phyloP scores from a whole-genome alignment of 2,329 filamentous ascomycete species.

The Calonectria hawksworthii region DNA sequence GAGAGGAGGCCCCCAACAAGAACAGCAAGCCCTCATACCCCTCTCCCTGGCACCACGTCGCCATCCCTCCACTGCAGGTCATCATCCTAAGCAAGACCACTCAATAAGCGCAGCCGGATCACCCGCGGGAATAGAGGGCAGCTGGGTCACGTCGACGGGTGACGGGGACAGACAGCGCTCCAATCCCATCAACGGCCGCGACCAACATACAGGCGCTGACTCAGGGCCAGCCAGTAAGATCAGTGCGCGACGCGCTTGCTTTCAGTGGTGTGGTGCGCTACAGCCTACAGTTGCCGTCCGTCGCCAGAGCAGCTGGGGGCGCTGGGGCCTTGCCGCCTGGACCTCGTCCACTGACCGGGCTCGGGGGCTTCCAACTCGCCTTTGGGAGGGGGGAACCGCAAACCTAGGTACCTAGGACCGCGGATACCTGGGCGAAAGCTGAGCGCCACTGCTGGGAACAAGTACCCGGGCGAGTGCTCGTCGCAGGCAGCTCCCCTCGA shows the following conservation, averaged over 20 bases:
- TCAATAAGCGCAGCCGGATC: conserved; percentile 22
- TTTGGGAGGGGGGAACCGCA: conserved; percentile 9
- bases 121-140: conserved; percentile 21
- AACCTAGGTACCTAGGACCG: not conserved
- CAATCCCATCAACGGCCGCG: conserved; percentile 30
- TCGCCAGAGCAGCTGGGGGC: conserved; percentile 26
- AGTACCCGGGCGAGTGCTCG: conserved; percentile 2
- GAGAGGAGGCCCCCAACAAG: conserved; percentile 10
- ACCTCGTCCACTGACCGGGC: conserved; percentile 9
- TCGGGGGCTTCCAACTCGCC: conserved; percentile 2
- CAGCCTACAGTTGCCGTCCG: conserved; percentile 31
- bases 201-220: conserved; percentile 48
- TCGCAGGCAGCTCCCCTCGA: conserved; percentile 17
- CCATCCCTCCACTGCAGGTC: conserved; percentile 20
- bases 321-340: conserved; percentile 19
- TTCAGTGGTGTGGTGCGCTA: conserved; percentile 49
- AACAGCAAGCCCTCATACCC: not conserved
- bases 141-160: conserved; percentile 18
- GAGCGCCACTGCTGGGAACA: not conserved
- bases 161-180: conserved; percentile 21
- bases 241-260: conserved; percentile 53
- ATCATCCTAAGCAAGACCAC: conserved; percentile 8
- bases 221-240: conserved; percentile 51
- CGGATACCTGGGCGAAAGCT: not conserved
- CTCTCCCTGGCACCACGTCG: not conserved